These are phyloP conservation scores for Bipolaris oryzae DNA, from an alignment of 2,329 filamentous ascomycete genomes.

Conservation along the genomic window DNA sequence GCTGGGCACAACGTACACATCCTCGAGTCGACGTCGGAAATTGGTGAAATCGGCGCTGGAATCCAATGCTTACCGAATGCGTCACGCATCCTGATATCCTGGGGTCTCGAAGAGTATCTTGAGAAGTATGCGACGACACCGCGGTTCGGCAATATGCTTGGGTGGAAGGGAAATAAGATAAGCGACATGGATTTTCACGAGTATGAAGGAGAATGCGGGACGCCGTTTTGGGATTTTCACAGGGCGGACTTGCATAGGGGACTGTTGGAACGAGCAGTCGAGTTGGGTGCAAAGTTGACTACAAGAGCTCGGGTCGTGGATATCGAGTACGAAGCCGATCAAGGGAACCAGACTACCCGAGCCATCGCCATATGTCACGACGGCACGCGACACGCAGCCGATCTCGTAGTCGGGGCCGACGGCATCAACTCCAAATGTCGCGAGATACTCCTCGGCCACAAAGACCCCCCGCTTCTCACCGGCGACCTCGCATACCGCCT, in stretches of 20 bases:
- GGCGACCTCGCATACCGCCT: slow-evolving; percentile 60
- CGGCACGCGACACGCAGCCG: slow-evolving; percentile 47
- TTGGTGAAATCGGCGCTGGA: slow-evolving; percentile 58
- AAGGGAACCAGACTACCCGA: slow-evolving; percentile 33
- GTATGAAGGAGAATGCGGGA: slow-evolving; percentile 44
- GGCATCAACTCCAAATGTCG: slow-evolving; percentile 56
- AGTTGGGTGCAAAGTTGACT: slow-evolving; percentile 56
- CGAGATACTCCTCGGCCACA: slow-evolving; percentile 53
- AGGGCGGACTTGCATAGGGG: slow-evolving; percentile 59
- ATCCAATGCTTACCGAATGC: slow-evolving; percentile 60
- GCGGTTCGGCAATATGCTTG: slow-evolving; percentile 56
- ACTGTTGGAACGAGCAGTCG: slow-evolving; percentile 55
- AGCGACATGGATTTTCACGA: slow-evolving; percentile 57
- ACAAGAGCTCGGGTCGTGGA: slow-evolving; percentile 54
- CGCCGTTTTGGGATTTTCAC: slow-evolving; percentile 62
- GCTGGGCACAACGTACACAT: slow-evolving; percentile 57
- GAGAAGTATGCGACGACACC: slow-evolving; percentile 51
- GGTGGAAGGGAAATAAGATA: slow-evolving; percentile 60
- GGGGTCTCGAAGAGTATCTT: slow-evolving; percentile 56
- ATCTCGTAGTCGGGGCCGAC: slow-evolving; percentile 57
- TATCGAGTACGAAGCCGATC: slow-evolving; percentile 43
- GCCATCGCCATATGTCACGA: slow-evolving; percentile 52
- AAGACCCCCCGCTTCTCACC: slow-evolving; percentile 57
- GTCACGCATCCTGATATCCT: slow-evolving; percentile 55
- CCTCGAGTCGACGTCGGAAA: slow-evolving; percentile 55